A percentile compares a stretch with the other conserved stretches of the same genome.
Evolutionary conservation across 1,284 basidiomycete genomes (phyloP).

Genomic region (Cryptococcus sp.): DNA sequence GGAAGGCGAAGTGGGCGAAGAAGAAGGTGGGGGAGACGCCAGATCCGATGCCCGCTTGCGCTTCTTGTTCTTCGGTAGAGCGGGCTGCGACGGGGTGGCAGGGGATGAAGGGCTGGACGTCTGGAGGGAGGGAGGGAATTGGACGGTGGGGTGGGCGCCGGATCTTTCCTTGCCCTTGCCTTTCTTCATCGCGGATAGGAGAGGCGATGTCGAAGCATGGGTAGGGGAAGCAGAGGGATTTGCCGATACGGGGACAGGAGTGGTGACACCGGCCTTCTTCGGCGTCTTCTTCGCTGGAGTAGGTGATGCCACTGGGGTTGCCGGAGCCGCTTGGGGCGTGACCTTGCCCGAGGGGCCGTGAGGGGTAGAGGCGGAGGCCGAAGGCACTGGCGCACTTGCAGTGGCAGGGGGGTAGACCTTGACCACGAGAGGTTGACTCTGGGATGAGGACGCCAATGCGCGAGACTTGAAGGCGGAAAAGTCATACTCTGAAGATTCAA

Average conservation of each 20-base stretch:
- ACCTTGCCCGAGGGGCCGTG: not conserved
- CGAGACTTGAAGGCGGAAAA: conserved; percentile 27
- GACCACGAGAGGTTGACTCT: conserved; percentile 1
- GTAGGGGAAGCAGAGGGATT: not conserved
- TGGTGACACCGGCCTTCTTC: not conserved
- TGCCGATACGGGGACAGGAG: not conserved
- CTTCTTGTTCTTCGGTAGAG: not conserved
- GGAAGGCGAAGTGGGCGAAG: not conserved
- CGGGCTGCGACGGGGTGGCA: not conserved
- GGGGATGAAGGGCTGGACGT: too few species aligned
- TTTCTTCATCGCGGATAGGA: too few species aligned
- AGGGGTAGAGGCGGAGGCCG: not conserved
- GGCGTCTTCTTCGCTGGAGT: not conserved
- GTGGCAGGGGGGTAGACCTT: conserved; percentile 17
- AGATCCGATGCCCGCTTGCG: not conserved
- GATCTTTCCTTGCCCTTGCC: too few species aligned
- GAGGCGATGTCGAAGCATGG: too few species aligned
- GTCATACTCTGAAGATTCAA: conserved; percentile 26
- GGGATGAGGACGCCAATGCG: conserved; percentile 17
- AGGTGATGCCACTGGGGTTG: not conserved
- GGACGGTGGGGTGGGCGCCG: too few species aligned
- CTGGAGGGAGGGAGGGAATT: too few species aligned
- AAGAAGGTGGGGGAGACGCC: not conserved
- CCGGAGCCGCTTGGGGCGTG: not conserved
- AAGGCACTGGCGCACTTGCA: not conserved